A percentile compares a stretch with the other conserved stretches of the same genome.
Evolutionary conservation across 768 basidiomycete species (phyloP).

Genomic region (Mycena indigotica): DNA sequence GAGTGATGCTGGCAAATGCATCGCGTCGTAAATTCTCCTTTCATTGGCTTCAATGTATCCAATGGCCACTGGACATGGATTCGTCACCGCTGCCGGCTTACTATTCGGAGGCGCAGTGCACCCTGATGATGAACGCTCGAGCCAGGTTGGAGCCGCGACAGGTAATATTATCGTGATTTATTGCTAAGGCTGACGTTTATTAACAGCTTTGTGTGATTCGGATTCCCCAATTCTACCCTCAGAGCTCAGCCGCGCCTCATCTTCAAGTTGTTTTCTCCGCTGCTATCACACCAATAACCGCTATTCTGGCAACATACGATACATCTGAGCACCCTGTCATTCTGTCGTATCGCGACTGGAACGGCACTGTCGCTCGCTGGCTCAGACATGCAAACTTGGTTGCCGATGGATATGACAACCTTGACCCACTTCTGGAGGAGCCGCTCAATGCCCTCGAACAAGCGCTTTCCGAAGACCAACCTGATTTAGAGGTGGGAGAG

Average conservation of each 20-base stretch:
- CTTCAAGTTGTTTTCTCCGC: no score
- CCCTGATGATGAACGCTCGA: no score
- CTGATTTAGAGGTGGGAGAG: not conserved
- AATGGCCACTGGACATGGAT: not conserved
- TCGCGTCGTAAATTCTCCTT: not conserved
- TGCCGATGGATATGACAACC: not conserved
- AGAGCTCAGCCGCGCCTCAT: no score
- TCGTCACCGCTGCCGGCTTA: not conserved
- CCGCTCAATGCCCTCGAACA: not conserved
- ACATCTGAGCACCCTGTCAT: not conserved
- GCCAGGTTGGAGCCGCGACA: no score
- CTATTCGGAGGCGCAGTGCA: not conserved
- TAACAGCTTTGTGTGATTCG: not conserved
- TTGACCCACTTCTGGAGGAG: not conserved
- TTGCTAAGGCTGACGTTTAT: no score
- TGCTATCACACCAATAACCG: not conserved
- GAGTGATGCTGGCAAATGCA: not conserved
- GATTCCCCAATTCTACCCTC: no score
- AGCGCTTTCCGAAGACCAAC: not conserved
- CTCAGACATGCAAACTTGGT: not conserved
- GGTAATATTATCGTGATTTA: no score
- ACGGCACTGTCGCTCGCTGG: not conserved
- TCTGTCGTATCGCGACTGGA: not conserved
- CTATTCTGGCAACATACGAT: not conserved
- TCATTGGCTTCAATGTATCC: not conserved